Evolutionary conservation across 2,329 filamentous ascomycete species (phyloP).

Genomic region (Beauveria sp.): DNA sequence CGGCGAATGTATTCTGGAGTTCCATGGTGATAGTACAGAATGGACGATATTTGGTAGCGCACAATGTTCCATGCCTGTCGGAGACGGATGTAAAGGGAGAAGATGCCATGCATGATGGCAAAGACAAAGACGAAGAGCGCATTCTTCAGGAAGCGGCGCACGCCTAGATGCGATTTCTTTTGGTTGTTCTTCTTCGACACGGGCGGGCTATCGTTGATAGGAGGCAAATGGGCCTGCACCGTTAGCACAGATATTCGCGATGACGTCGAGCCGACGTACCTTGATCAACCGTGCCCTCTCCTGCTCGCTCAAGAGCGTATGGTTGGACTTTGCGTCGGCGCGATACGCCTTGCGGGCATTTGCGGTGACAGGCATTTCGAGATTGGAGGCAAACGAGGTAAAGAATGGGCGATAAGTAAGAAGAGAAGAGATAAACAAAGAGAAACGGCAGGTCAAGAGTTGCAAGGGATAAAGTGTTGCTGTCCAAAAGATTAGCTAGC

Average conservation of each 20-base stretch:
- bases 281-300: conserved; percentile 30
- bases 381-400: neutral
- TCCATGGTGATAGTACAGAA: conserved; percentile 91
- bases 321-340: conserved; percentile 28
- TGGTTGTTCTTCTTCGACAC: conserved; percentile 21
- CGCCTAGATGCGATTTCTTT: conserved; percentile 40
- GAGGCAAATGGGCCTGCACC: neutral
- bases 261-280: conserved; percentile 19
- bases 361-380: neutral
- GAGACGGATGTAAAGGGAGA: conserved; percentile 79
- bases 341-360: conserved; percentile 31
- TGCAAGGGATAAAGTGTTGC: conserved; percentile 1
- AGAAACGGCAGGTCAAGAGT: neutral
- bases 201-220: conserved; percentile 23
- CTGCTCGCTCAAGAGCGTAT: conserved; percentile 27
- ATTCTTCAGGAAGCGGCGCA: conserved; percentile 53
- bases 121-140: conserved; percentile 62
- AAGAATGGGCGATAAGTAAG: neutral
- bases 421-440: neutral
- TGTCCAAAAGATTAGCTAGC: conserved; percentile 1
- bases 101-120: conserved; percentile 67
- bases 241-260: neutral
- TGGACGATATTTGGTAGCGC: conserved; percentile 66
- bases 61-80: conserved; percentile 74
- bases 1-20: conserved; percentile 87